Evolutionary conservation across 768 basidiomycete genomes (phyloP), one percentile per base, ranked within the genome.

Genomic region (Pilatotrama ljubarskyi): DNA sequence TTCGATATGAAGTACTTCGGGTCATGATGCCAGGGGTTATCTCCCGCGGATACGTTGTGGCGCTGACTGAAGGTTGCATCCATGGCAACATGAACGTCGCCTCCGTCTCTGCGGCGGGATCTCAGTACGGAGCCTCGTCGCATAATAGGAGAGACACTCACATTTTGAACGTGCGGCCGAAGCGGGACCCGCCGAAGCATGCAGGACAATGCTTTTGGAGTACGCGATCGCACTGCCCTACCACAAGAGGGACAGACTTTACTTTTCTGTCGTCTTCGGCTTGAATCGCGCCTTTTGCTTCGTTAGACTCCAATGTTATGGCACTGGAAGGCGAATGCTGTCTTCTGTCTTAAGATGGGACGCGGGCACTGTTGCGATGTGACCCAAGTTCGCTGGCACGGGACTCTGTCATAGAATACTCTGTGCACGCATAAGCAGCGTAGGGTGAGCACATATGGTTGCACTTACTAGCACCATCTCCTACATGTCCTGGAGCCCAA

Each of bases 41-140:
- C 69, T 4, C 75, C 75, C 0, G 69, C 72, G 4, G 58, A 49
- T 0, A 49, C 18, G 2, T 67, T 49, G 52, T 81, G 78, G 0
- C 69, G 62, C 54, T 80, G 75, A 47, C 76, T 73, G 58, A 79
- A 78, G 38, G 76, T 77, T 0, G 75, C 75, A 66, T 79, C 76
- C 0, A 68, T 66, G 0, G 69, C 69, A 0, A 79, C 61, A 38
- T 77, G 76, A 9, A 78, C 65, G 54, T 79, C 75, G 1, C 69
- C 72, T 0, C 78, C 75, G 1, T 75, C 63, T n/a, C 43, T 32
- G 24, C 72, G 29, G 29, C 29, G 10, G 29, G 18, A n/a, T n/a
- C 26, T 32, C 20, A 52, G 22, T 18, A 18, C 6, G 47, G 29
- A 37, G 14, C 1, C 11, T 46, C 54, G 59, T 67, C 24, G 49